Base-by-base conservation (phyloP, 345 rosid genomes). In the Jatropha curcas region DNA sequence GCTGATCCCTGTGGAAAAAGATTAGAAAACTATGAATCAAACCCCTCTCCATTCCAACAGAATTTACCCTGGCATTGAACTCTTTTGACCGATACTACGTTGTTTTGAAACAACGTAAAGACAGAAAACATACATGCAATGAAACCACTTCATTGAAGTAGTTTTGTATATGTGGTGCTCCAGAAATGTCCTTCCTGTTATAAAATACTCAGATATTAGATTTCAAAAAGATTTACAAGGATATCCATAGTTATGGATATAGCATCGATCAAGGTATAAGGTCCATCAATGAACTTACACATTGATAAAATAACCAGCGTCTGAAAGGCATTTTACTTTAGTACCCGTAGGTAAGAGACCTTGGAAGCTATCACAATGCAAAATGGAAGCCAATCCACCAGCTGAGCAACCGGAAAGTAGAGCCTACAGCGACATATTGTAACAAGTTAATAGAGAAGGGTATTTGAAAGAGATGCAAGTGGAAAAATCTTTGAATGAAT, bases 331-430 rank as follows among this genome's bases (percentile, higher is more conserved):
- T 87, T 92, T 95, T 60, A 91, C 97, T 76, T 86, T 91, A 77
- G 96, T 67, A 25, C 86, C 78, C 82, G 75, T 33, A 14, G 97
- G 94, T 31, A 92, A 80, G 39, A 91, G 82, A 68, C 88, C 86
- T 39, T 82, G 83, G 80, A 95, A 95, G 73, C 87, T 83, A 72
- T 95, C 98, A 65, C 98, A 95, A 66, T 95, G 94, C 85, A 95
- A 79, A 71, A 95, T 76, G 6, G 99, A 82, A 64, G 96, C 87
- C 88, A 95, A 78, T 46, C 99, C 99, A 5, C 99, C 98, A 50
- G 99, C 99, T 11, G 99, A 95, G 82, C 99, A 95, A 3, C 98
- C 98, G 3, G 98, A 86, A 58, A 95, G 80, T 79, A 95, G 74
- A 78, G 97, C 99, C 99, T 95, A 62, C 13, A 2, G 72, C 0